phyloP scores from a whole-genome alignment of 2,329 filamentous ascomycete genomes.

The Pseudogymnoascus sp. region DNA sequence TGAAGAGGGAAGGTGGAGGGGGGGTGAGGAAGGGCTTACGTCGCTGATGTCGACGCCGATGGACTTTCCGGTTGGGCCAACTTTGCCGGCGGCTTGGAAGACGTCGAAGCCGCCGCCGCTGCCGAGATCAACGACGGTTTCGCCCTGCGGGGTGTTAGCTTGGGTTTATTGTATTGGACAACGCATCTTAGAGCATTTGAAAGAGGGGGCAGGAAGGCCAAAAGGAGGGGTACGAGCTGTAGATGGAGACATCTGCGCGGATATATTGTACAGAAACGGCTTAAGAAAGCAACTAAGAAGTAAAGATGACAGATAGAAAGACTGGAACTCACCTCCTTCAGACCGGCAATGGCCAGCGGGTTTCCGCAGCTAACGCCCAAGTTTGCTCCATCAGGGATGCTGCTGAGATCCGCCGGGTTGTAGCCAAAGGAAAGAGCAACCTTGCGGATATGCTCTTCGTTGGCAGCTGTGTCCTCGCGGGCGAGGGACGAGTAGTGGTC shows the following conservation, averaged over 20 bases:
- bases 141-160: slow-evolving; percentile 34
- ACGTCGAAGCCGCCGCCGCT: slow-evolving; percentile 52
- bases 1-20: not conserved
- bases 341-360: slow-evolving; percentile 16
- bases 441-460: slow-evolving; percentile 8
- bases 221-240: too few relatives aligned
- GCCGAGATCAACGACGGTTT: slow-evolving; percentile 51
- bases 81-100: slow-evolving; percentile 44
- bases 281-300: not conserved
- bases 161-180: slow-evolving; percentile 18
- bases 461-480: not conserved
- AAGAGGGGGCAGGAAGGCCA: not conserved
- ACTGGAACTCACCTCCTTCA: slow-evolving; percentile 5
- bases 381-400: slow-evolving; percentile 18
- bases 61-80: slow-evolving; percentile 40
- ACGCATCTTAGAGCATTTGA: not conserved
- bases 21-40: slow-evolving; percentile 26
- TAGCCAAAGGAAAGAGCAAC: slow-evolving; percentile 20
- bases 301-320: not conserved
- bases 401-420: slow-evolving; percentile 18
- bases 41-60: slow-evolving; percentile 56
- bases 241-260: not conserved
- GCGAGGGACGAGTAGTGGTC: slow-evolving; percentile 10
- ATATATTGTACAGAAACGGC: not conserved
- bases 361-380: slow-evolving; percentile 22